Conservation (phyloP, 139 green algal genomes). For the Tetratostichococcus sp. region DNA sequence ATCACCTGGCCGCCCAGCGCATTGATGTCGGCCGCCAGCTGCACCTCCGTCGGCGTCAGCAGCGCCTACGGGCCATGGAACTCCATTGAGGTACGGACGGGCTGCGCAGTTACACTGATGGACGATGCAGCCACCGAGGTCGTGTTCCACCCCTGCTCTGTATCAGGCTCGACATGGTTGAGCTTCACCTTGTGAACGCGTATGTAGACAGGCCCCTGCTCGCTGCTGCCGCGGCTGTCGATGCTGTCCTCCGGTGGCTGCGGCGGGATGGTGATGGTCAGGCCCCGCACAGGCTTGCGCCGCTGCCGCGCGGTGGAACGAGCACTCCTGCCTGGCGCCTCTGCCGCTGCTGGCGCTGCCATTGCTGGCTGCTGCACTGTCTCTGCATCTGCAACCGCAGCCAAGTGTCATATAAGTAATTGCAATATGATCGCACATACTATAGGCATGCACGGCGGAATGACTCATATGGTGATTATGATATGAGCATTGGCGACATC, state of each 20-base stretch:
- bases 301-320: background rate
- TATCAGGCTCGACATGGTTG: background rate
- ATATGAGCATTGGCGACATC: too few relatives aligned
- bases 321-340: background rate
- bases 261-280: background rate
- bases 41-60: conserved; percentile 8
- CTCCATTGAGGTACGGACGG: too few relatives aligned
- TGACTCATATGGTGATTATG: too few relatives aligned
- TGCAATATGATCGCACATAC: too few relatives aligned
- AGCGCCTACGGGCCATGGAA: background rate
- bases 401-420: too few relatives aligned
- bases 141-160: too few relatives aligned
- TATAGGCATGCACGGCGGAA: too few relatives aligned
- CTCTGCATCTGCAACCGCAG: background rate
- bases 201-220: background rate
- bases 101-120: too few relatives aligned
- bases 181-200: background rate
- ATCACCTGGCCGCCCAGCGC: conserved; percentile 6
- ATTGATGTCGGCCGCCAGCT: conserved; percentile 6
- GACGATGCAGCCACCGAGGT: too few relatives aligned
- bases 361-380: background rate
- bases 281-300: background rate
- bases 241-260: background rate
- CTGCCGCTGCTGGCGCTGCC: background rate
- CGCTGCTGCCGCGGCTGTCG: background rate